Percentiles rank a stretch among this genome's conserved stretches.
Conservation (phyloP, 768 basidiomycete species). For the Mycena filopes region DNA sequence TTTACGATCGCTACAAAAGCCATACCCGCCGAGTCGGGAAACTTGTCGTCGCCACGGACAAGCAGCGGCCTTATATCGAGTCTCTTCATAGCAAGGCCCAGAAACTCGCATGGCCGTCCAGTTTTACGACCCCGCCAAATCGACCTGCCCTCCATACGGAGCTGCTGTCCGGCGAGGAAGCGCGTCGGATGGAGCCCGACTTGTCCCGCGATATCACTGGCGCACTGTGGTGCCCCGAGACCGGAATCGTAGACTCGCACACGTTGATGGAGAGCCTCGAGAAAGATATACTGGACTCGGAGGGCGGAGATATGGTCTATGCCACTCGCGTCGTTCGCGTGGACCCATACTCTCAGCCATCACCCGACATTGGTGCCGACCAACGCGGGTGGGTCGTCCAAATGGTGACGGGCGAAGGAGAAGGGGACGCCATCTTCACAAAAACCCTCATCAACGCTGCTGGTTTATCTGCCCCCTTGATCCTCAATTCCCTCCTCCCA, state of each 20-base stretch:
- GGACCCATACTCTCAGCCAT: conserved; percentile 61
- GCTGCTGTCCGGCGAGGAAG: conserved; percentile 75
- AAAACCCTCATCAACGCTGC: conserved; percentile 85
- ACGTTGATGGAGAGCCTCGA: conserved; percentile 85
- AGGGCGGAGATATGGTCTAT: conserved; percentile 75
- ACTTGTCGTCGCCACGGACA: conserved; percentile 82
- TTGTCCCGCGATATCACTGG: conserved; percentile 74
- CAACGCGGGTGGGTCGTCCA: conserved; percentile 91
- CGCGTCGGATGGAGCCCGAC: conserved; percentile 83
- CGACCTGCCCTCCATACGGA: conserved; percentile 65
- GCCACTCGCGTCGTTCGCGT: conserved; percentile 88
- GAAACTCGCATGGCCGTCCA: conserved; percentile 60
- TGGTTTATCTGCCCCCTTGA: conserved; percentile 76
- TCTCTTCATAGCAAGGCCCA: conserved; percentile 72
- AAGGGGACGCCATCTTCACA: conserved; percentile 73
- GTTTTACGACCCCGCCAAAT: conserved; percentile 43
- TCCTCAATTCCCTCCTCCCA: conserved; percentile 77
- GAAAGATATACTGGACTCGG: conserved; percentile 79
- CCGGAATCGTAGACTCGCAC: conserved; percentile 93
- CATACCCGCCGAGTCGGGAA: conserved; percentile 82
- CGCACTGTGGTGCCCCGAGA: conserved; percentile 86
- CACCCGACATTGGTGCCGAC: conserved; percentile 42
- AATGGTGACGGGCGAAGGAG: conserved; percentile 63
- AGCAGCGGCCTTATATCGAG: conserved; percentile 78
- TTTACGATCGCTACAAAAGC: conserved; percentile 79